Percentiles rank a stretch among this genome's conserved stretches.
phyloP scores from a whole-genome alignment of 2,329 filamentous ascomycete genomes.

The Diaporthe vaccinii region DNA sequence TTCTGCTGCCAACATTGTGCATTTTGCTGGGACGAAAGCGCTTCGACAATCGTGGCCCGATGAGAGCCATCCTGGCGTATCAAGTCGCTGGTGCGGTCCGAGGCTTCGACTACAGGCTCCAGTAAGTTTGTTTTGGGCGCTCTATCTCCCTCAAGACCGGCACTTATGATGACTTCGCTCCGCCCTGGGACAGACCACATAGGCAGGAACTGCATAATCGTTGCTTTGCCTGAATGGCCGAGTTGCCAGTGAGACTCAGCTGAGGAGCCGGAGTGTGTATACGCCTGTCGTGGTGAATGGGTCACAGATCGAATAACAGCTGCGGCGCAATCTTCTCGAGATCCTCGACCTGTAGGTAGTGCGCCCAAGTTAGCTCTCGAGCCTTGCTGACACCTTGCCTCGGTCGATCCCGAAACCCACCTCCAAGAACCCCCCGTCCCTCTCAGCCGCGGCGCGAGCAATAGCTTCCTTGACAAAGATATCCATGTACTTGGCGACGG shows the following conservation, averaged over 20 bases:
- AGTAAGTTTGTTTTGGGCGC: too few relatives aligned
- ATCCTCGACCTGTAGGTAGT: slow-evolving; percentile 78
- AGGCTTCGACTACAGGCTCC: not conserved
- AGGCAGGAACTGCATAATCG: not conserved
- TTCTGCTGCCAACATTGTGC: not conserved
- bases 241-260: not conserved
- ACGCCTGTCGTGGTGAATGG: not conserved
- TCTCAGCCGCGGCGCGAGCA: slow-evolving; percentile 81
- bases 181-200: not conserved
- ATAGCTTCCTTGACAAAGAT: slow-evolving; percentile 92
- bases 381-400: slow-evolving; percentile 12
- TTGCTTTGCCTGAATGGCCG: not conserved
- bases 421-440: slow-evolving; percentile 79
- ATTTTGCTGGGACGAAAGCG: not conserved
- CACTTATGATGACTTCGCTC: not conserved
- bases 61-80: not conserved
- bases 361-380: slow-evolving; percentile 36
- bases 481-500: slow-evolving; percentile 89
- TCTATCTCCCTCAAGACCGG: not conserved
- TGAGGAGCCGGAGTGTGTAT: not conserved
- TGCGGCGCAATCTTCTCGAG: slow-evolving; percentile 90
- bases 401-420: slow-evolving; percentile 58
- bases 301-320: slow-evolving; percentile 85
- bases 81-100: not conserved
- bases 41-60: not conserved